Conservation (phyloP, 257 asterid genomes). For the Nicotiana paniculata region DNA sequence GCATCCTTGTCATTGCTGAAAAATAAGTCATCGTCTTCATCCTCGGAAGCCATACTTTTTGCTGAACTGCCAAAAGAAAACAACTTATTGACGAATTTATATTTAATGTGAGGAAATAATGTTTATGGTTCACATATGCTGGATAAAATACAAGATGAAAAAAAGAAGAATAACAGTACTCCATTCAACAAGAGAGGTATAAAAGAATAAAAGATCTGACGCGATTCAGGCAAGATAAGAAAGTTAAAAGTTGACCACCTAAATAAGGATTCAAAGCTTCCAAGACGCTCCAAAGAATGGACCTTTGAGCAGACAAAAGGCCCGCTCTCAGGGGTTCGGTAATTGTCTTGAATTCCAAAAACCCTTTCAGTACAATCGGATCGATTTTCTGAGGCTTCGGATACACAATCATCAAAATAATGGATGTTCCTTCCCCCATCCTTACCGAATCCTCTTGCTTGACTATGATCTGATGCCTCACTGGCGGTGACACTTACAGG, state of each 20-base stretch:
- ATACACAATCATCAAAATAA: slow-evolving; percentile 36
- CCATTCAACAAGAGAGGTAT: slow-evolving; percentile 14
- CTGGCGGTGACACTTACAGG: slow-evolving; percentile 42
- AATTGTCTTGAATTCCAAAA: slow-evolving; percentile 14
- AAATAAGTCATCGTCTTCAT: slow-evolving; percentile 40
- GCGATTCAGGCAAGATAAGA: not conserved
- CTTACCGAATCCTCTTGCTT: slow-evolving; percentile 40
- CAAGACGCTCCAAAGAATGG: slow-evolving; percentile 36
- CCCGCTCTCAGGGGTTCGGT: slow-evolving; percentile 34
- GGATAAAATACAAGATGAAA: not conserved
- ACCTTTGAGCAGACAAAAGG: slow-evolving; percentile 24
- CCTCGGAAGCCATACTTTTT: slow-evolving; percentile 51
- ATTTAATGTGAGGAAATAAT: not conserved
- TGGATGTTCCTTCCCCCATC: slow-evolving; percentile 30
- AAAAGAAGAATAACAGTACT: slow-evolving; percentile 8
- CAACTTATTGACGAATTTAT: slow-evolving; percentile 8
- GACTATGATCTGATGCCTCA: slow-evolving; percentile 54
- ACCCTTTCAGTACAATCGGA: slow-evolving; percentile 26
- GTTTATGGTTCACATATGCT: not conserved
- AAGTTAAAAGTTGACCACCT: slow-evolving; percentile 44
- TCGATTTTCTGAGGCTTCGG: slow-evolving; percentile 38
- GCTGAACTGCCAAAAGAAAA: slow-evolving; percentile 73
- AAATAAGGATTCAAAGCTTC: slow-evolving; percentile 59
- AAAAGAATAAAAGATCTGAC: not conserved
- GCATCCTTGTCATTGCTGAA: slow-evolving; percentile 38